Percentiles rank a stretch among this genome's conserved stretches.
Conservation (phyloP, 2,329 filamentous ascomycete species). For the Elsinoe perseae region DNA sequence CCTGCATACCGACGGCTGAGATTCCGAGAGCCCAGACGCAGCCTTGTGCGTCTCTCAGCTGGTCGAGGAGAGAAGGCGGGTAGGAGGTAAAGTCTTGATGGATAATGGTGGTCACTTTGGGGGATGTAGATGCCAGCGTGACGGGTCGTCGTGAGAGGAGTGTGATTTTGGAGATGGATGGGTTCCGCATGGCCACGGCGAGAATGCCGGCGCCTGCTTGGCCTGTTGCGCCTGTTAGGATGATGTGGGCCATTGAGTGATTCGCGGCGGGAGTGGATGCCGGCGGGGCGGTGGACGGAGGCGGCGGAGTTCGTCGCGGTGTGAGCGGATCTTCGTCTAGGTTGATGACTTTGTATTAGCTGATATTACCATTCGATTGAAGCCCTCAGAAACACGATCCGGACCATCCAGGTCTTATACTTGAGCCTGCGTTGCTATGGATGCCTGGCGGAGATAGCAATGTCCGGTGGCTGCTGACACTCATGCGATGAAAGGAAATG, state of each 20-base stretch:
- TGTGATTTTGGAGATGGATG: slow-evolving; percentile 55
- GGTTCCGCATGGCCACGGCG: slow-evolving; percentile 30
- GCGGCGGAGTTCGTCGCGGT: too few relatives aligned
- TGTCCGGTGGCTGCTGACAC: background rate
- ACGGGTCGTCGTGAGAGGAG: slow-evolving; percentile 61
- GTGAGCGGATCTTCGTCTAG: too few relatives aligned
- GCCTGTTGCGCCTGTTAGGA: slow-evolving; percentile 40
- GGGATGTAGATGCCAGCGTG: slow-evolving; percentile 52
- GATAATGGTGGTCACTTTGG: slow-evolving; percentile 57
- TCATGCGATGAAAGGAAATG: too few relatives aligned
- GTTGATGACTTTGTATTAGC: too few relatives aligned
- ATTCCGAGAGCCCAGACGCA: slow-evolving; percentile 70
- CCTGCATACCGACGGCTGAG: slow-evolving; percentile 29
- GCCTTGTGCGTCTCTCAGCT: slow-evolving; percentile 57
- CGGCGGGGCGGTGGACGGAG: too few relatives aligned
- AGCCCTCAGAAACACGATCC: background rate
- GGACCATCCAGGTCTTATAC: background rate
- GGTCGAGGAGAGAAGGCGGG: slow-evolving; percentile 47
- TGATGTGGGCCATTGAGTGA: slow-evolving; percentile 34
- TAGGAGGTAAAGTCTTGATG: slow-evolving; percentile 61
- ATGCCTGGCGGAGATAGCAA: background rate
- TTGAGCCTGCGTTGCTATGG: background rate
- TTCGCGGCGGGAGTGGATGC: background rate
- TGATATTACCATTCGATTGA: too few relatives aligned
- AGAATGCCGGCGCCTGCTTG: slow-evolving; percentile 35